phyloP scores from a whole-genome alignment of 768 basidiomycete genomes.

The Tulasnella sp. region DNA sequence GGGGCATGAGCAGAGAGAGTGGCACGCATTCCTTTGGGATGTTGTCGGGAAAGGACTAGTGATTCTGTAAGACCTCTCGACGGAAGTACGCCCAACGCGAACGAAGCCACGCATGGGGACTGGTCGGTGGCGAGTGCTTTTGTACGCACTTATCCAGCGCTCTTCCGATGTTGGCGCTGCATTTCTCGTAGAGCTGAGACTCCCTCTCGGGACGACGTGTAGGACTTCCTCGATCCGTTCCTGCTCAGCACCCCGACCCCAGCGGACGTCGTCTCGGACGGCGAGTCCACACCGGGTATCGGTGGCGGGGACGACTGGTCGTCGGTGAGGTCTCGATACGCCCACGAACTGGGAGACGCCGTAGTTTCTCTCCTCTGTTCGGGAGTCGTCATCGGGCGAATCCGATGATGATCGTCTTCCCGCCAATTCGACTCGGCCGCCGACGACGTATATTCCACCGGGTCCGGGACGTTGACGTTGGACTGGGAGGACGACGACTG shows the following conservation, averaged over 20 bases:
- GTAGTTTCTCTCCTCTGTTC: background rate
- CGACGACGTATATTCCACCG: background rate
- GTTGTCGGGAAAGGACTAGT: background rate
- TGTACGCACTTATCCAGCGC: background rate
- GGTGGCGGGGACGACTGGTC: background rate
- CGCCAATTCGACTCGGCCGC: background rate
- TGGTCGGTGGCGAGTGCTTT: background rate
- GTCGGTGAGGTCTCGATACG: background rate
- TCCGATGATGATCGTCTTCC: background rate
- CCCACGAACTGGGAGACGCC: background rate
- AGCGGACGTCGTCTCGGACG: conserved; percentile 1
- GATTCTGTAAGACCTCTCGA: background rate
- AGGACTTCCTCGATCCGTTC: background rate
- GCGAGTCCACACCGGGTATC: background rate
- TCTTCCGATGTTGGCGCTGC: background rate
- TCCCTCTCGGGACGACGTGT: background rate
- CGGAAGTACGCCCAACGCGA: background rate
- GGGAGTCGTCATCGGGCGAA: background rate
- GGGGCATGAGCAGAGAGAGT: background rate
- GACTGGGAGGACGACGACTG: background rate
- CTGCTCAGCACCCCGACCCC: background rate
- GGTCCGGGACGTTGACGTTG: conserved; percentile 21
- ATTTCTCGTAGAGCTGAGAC: too few relatives aligned
- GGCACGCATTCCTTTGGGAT: background rate
- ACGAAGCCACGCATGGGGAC: background rate